A percentile compares a stretch with the other conserved stretches of the same genome.
These are phyloP conservation scores for Exsudoporus frostii DNA, from an alignment of 768 basidiomycete genomes.

Conservation along the genomic window DNA sequence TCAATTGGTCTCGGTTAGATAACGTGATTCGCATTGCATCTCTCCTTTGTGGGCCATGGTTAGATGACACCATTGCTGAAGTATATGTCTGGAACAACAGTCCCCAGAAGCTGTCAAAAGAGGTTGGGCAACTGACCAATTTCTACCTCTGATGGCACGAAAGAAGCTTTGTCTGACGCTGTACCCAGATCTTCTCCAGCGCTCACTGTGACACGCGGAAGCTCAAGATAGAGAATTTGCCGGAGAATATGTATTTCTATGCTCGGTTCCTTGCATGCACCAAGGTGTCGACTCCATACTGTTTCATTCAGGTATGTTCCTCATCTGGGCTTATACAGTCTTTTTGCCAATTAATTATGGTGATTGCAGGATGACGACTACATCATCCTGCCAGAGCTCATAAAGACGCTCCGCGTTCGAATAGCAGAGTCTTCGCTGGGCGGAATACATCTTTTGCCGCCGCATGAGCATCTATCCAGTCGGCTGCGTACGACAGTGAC, in stretches of 20 bases:
- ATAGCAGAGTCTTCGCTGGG: constrained; percentile 26
- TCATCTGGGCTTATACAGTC: neutral
- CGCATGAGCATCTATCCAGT: constrained; percentile 58
- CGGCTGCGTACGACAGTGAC: constrained; percentile 44
- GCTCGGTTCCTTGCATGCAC: constrained; percentile 60
- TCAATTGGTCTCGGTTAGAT: constrained; percentile 66
- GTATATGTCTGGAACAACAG: constrained; percentile 67
- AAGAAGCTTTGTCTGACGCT: neutral
- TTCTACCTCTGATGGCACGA: neutral
- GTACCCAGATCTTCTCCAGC: constrained; percentile 38
- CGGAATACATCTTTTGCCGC: constrained; percentile 54
- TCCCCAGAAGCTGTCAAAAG: constrained; percentile 37
- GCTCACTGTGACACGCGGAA: constrained; percentile 42
- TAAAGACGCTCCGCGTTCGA: constrained; percentile 46
- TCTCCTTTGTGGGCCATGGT: constrained; percentile 44
- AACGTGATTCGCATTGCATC: constrained; percentile 58
- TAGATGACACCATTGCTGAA: constrained; percentile 44
- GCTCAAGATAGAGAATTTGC: constrained; percentile 55
- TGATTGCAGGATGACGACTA: constrained; percentile 63
- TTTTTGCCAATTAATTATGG: neutral
- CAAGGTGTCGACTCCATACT: constrained; percentile 47
- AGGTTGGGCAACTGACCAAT: constrained; percentile 34
- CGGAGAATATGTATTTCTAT: constrained; percentile 56
- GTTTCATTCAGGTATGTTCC: constrained; percentile 55
- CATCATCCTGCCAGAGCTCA: constrained; percentile 54